Percentiles rank a stretch among this genome's conserved stretches.
Conservation (phyloP, 805 yeast species). For the Candida anglica region DNA sequence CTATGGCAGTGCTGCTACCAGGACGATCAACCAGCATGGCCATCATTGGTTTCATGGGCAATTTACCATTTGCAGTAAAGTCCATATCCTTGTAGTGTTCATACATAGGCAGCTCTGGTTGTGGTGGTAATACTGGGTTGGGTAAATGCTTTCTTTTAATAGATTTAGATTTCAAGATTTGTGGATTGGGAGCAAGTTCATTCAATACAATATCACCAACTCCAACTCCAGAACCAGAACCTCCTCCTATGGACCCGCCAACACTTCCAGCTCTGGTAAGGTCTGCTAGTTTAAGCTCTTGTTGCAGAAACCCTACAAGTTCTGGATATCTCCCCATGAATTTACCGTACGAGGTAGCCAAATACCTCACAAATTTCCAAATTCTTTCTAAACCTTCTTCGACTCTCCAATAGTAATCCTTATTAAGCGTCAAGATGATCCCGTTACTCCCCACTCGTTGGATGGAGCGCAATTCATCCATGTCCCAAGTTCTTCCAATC, state of each 20-base stretch:
- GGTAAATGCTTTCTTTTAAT: conserved; percentile 19
- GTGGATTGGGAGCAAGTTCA: conserved; percentile 18
- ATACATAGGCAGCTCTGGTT: conserved; percentile 10
- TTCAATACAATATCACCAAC: conserved; percentile 9
- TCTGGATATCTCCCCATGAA: conserved; percentile 36
- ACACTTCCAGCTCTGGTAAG: neutral
- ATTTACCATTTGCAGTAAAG: conserved; percentile 39
- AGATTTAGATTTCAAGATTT: conserved; percentile 17
- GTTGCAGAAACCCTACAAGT: conserved; percentile 27
- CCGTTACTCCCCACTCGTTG: conserved; percentile 56
- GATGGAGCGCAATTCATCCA: conserved; percentile 61
- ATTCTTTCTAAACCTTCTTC: conserved; percentile 36
- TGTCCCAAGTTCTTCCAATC: conserved; percentile 89
- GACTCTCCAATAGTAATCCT: conserved; percentile 73
- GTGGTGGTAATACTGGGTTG: conserved; percentile 15
- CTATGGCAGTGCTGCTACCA: too few relatives aligned
- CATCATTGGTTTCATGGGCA: conserved; percentile 40
- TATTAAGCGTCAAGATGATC: conserved; percentile 58
- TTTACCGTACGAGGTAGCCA: conserved; percentile 27
- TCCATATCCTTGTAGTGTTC: conserved; percentile 32
- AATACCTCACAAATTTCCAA: conserved; percentile 29
- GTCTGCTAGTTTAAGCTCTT: conserved; percentile 31
- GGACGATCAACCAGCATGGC: conserved; percentile 28
- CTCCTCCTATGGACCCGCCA: neutral
- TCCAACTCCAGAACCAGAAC: too few relatives aligned